These are phyloP conservation scores for Myriosclerotinia curreyana DNA, from an alignment of 2,329 filamentous ascomycete genomes.

Conservation along the genomic window DNA sequence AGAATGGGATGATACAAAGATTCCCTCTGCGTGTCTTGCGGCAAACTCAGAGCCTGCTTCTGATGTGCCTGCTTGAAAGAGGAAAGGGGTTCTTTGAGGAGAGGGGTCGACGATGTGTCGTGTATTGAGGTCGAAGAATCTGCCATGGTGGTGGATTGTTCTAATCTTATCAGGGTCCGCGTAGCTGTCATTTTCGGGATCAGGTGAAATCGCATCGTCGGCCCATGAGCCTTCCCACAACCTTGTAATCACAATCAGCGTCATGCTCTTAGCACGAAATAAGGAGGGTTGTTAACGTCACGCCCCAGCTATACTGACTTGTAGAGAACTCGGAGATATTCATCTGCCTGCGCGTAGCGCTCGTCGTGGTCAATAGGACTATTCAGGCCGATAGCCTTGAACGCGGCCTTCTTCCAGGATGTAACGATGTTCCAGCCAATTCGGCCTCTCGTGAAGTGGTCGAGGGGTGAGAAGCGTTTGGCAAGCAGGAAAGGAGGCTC, in stretches of 20 bases:
- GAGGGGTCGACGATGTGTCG: constrained; percentile 63
- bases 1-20: constrained; percentile 64
- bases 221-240: background rate
- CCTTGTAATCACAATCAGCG: background rate
- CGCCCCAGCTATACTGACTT: constrained; percentile 69
- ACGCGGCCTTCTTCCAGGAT: constrained; percentile 59
- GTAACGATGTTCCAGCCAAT: constrained; percentile 66
- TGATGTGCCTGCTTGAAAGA: constrained; percentile 68
- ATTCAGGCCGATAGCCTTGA: constrained; percentile 60
- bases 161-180: constrained; percentile 59
- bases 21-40: constrained; percentile 66
- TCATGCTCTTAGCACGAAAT: background rate
- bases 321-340: constrained; percentile 62
- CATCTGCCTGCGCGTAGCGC: constrained; percentile 60
- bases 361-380: constrained; percentile 61
- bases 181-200: constrained; percentile 25
- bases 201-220: constrained; percentile 35
- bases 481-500: constrained; percentile 67
- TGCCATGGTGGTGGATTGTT: constrained; percentile 62
- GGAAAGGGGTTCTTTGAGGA: constrained; percentile 65
- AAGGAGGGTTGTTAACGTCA: constrained; percentile 46
- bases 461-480: constrained; percentile 61
- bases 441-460: constrained; percentile 62
- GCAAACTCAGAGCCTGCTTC: constrained; percentile 60
- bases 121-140: constrained; percentile 60